Conservation (phyloP, 1,139 yeast species). For the Candida sp. region DNA sequence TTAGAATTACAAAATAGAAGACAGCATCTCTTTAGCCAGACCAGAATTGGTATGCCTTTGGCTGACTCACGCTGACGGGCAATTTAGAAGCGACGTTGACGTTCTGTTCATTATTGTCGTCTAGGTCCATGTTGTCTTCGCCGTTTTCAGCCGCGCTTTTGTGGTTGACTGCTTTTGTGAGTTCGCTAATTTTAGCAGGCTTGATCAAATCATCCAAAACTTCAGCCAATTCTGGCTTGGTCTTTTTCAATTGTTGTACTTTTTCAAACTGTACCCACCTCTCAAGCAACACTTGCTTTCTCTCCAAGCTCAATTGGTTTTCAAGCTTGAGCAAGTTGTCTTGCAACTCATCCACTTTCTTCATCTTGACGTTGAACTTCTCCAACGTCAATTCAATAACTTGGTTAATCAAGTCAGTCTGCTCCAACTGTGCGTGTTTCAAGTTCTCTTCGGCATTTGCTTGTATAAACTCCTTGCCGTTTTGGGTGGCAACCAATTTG, state of each 20-base stretch:
- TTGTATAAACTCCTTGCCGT: constrained; percentile 35
- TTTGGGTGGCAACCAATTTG: constrained; percentile 33
- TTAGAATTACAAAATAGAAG: not conserved
- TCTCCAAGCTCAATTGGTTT: constrained; percentile 54
- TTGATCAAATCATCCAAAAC: constrained; percentile 44
- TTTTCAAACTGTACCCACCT: constrained; percentile 52
- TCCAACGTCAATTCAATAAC: constrained; percentile 60
- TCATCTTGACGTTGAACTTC: constrained; percentile 58
- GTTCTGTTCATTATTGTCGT: constrained; percentile 23
- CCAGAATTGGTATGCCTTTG: constrained; percentile 66
- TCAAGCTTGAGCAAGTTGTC: constrained; percentile 52
- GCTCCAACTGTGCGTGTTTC: constrained; percentile 33
- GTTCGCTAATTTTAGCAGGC: constrained; percentile 42
- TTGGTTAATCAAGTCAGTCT: constrained; percentile 50
- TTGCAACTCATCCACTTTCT: constrained; percentile 53
- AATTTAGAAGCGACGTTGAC: constrained; percentile 26
- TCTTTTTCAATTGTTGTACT: constrained; percentile 44
- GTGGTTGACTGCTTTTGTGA: constrained; percentile 27
- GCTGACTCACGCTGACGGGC: constrained; percentile 63
- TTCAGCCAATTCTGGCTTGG: constrained; percentile 47
- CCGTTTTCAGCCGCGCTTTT: constrained; percentile 22
- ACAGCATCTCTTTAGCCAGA: constrained; percentile 34
- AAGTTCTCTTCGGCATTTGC: constrained; percentile 32
- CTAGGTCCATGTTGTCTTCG: constrained; percentile 30
- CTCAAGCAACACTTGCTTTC: constrained; percentile 47